A percentile compares a stretch with the other conserved stretches of the same genome.
phyloP scores from a whole-genome alignment of 2,329 filamentous ascomycete genomes.

The Aspergillus caelatus region DNA sequence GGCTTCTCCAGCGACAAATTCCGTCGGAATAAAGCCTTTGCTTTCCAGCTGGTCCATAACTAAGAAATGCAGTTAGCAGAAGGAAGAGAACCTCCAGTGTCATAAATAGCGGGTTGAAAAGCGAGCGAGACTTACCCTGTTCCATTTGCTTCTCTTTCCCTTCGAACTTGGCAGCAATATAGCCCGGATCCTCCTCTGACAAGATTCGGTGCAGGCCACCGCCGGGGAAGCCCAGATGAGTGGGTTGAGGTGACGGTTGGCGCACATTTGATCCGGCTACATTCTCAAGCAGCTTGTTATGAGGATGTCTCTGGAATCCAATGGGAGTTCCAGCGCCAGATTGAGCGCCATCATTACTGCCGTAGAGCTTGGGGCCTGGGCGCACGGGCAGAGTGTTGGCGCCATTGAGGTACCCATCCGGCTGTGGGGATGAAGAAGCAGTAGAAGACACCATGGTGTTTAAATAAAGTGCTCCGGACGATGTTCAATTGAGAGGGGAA shows the following conservation, averaged over 20 bases:
- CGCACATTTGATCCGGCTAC: slow-evolving; percentile 59
- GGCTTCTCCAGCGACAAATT: slow-evolving; percentile 82
- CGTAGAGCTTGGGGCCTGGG: slow-evolving; percentile 36
- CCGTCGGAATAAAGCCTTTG: slow-evolving; percentile 81
- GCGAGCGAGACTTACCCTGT: slow-evolving; percentile 57
- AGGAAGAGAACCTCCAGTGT: neutral
- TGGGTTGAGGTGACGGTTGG: slow-evolving; percentile 83
- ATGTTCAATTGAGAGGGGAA: slow-evolving; percentile 5
- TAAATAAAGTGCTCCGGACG: neutral
- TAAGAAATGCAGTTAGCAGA: slow-evolving; percentile 34
- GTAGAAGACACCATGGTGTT: slow-evolving; percentile 35
- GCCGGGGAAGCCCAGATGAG: slow-evolving; percentile 75
- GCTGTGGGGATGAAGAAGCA: slow-evolving; percentile 28
- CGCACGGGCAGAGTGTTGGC: slow-evolving; percentile 29
- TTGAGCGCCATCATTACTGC: slow-evolving; percentile 34
- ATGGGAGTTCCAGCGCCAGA: slow-evolving; percentile 45
- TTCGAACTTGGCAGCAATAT: slow-evolving; percentile 90
- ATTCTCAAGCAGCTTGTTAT: slow-evolving; percentile 62
- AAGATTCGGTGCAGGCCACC: slow-evolving; percentile 67
- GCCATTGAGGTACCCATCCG: slow-evolving; percentile 32
- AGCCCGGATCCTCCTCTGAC: slow-evolving; percentile 87
- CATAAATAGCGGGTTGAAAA: slow-evolving; percentile 11
- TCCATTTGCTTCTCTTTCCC: slow-evolving; percentile 92
- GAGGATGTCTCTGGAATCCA: slow-evolving; percentile 45
- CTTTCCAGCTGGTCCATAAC: slow-evolving; percentile 80